Evolutionary conservation across 148 eudicot species (phyloP).

Genomic region (Spergularia bocconei): DNA sequence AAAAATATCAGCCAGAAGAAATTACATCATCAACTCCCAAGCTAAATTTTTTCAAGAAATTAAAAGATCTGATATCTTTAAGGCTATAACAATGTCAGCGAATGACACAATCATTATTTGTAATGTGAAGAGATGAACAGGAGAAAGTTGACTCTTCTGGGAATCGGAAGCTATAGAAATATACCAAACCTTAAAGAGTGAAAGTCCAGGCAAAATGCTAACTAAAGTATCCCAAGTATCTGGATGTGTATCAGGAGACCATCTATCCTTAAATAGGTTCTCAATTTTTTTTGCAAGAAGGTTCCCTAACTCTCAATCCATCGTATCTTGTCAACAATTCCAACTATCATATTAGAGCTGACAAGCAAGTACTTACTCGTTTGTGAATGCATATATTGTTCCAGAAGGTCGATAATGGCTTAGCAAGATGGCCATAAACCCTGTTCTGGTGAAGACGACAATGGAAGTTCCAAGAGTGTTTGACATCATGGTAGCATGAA

Average conservation of each 20-base stretch:
- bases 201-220: too few relatives aligned
- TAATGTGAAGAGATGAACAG: not conserved
- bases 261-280: too few relatives aligned
- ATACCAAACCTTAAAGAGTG: not conserved
- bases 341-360: slow-evolving; percentile 4
- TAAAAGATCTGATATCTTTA: too few relatives aligned
- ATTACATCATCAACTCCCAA: too few relatives aligned
- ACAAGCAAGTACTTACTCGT: slow-evolving; percentile 60
- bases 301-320: not conserved
- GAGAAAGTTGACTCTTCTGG: not conserved
- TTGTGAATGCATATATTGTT: slow-evolving; percentile 90
- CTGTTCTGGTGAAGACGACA: slow-evolving; percentile 93
- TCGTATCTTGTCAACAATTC: not conserved
- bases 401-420: slow-evolving; percentile 98
- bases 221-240: not conserved
- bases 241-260: too few relatives aligned
- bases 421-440: slow-evolving; percentile 85
- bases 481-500: slow-evolving; percentile 97
- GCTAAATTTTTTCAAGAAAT: too few relatives aligned
- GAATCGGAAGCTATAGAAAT: not conserved
- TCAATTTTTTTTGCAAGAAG: not conserved
- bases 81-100: too few relatives aligned
- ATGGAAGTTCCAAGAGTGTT: slow-evolving; percentile 94
- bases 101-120: too few relatives aligned
- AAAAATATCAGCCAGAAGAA: too few relatives aligned